Evolutionary conservation across 768 basidiomycete species (phyloP).

Genomic region (Artomyces pyxidatus): DNA sequence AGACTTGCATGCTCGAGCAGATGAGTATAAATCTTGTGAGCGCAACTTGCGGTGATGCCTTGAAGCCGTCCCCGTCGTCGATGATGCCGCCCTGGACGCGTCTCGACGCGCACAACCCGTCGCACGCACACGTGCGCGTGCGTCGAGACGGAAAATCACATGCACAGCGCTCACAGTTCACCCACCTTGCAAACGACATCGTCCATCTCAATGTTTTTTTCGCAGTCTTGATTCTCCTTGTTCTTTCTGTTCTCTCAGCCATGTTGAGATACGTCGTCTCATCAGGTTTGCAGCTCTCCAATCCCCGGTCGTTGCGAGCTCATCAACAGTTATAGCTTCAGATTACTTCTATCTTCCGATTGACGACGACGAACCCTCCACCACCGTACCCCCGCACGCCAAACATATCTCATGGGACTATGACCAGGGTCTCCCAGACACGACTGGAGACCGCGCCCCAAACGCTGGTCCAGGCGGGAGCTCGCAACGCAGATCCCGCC

Average conservation of each 20-base stretch:
- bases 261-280: conserved; percentile 15
- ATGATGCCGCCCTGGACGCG: no score
- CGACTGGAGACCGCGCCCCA: conserved; percentile 13
- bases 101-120: neutral
- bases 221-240: neutral
- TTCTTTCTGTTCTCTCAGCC: neutral
- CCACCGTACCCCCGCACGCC: conserved; percentile 24
- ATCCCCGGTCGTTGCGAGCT: neutral
- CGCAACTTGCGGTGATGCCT: no score
- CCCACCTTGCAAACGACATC: no score
- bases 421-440: conserved; percentile 11
- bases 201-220: neutral
- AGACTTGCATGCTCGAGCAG: no score
- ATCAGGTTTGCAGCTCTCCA: conserved; percentile 9
- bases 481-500: conserved; percentile 3
- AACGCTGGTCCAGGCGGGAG: conserved; percentile 9
- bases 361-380: conserved; percentile 39
- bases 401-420: conserved; percentile 23
- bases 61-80: no score
- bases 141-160: neutral
- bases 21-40: no score
- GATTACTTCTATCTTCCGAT: conserved; percentile 58
- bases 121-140: neutral
- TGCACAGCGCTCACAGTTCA: neutral
- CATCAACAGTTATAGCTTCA: conserved; percentile 32